A percentile compares a stretch with the other conserved stretches of the same genome.
Conservation (phyloP, 1,284 basidiomycete species). For the Pyrrhoderma noxium region DNA sequence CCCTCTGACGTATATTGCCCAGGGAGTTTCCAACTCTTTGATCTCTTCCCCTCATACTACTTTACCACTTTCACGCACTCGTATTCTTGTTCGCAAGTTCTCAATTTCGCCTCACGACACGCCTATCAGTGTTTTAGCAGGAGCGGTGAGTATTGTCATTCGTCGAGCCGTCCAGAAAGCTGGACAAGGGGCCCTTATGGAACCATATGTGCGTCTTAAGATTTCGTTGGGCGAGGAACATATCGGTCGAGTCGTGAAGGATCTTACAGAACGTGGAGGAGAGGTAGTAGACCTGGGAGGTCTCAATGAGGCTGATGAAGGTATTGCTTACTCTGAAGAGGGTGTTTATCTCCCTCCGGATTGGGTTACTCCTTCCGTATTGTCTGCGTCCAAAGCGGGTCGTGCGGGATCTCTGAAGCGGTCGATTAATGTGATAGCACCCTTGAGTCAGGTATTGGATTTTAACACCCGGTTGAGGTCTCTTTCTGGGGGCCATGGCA, state of each 20-base stretch:
- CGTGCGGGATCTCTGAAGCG: slow-evolving; percentile 39
- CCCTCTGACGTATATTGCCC: slow-evolving; percentile 44
- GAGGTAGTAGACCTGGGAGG: slow-evolving; percentile 59
- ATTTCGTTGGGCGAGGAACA: slow-evolving; percentile 57
- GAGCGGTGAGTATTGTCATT: slow-evolving; percentile 56
- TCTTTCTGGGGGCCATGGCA: slow-evolving; percentile 74
- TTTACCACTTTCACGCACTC: slow-evolving; percentile 56
- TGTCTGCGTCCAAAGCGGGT: slow-evolving; percentile 27
- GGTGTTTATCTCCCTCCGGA: slow-evolving; percentile 68
- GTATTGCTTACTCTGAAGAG: slow-evolving; percentile 45
- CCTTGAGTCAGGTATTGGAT: slow-evolving; percentile 73
- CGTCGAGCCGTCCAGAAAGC: slow-evolving; percentile 50
- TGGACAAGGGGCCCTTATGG: slow-evolving; percentile 63
- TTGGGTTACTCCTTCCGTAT: slow-evolving; percentile 62
- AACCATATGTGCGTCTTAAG: slow-evolving; percentile 64
- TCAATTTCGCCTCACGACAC: slow-evolving; percentile 31
- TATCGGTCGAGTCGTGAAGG: slow-evolving; percentile 68
- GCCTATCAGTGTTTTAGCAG: slow-evolving; percentile 49
- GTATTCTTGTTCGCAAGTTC: slow-evolving; percentile 44
- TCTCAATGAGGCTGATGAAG: slow-evolving; percentile 35
- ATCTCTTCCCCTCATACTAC: slow-evolving; percentile 72
- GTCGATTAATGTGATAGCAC: slow-evolving; percentile 63
- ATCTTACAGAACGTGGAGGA: slow-evolving; percentile 68
- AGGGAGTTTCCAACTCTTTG: slow-evolving; percentile 60
- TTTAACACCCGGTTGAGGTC: slow-evolving; percentile 75